Evolutionary conservation across 257 asterid species (phyloP), one percentile per base, ranked within the genome.

Genomic region (Penstemon eatonii): DNA sequence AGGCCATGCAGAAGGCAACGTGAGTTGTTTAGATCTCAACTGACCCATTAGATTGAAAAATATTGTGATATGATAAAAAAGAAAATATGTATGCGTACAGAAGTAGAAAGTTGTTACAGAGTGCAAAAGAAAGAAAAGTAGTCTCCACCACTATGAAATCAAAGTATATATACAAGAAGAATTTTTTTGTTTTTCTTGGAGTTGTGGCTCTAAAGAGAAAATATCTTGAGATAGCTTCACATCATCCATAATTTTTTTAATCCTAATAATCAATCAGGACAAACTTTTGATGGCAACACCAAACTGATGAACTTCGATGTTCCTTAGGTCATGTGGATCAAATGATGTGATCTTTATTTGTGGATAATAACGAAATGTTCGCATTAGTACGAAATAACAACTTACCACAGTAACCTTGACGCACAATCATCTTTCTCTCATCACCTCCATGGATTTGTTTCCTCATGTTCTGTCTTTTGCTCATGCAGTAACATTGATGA

Each of bases 1-100:
- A 86, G 77, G 91, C 96, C 63, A 89, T 89, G 91, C 96, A 89
- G 78, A 89, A 89, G 80, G 96, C 94, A 25, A 86, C 89, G 96
- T 89, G 77, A 76, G 96, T 76, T 73, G 45, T 56, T 4, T 68
- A 39, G 42, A 40, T 65, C 58, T 51, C 13, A 42, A 68, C 47
- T 45, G 43, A 69, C 56, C 65, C 11, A 41, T 43, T 39, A 18
- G 10, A 60, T 58, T 63, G 53, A 45, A 39, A 25, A 25, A 51
- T 37, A 47, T 49, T 43, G 59, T 33, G 13, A 44, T 40, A 42
- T 50, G 60, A 45, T 65, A 55, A 38, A 25, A 25, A 25, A 25
- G 33, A 25, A 25, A 25, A 25, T 1, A 25, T 1, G 33, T 25
- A 25, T 49, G 49, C 44, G 13, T 51, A 38, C 45, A 44, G 39